A percentile compares a stretch with the other conserved stretches of the same genome.
phyloP scores from a whole-genome alignment of 164 flowering plant genomes.

The Vitis vinifera region DNA sequence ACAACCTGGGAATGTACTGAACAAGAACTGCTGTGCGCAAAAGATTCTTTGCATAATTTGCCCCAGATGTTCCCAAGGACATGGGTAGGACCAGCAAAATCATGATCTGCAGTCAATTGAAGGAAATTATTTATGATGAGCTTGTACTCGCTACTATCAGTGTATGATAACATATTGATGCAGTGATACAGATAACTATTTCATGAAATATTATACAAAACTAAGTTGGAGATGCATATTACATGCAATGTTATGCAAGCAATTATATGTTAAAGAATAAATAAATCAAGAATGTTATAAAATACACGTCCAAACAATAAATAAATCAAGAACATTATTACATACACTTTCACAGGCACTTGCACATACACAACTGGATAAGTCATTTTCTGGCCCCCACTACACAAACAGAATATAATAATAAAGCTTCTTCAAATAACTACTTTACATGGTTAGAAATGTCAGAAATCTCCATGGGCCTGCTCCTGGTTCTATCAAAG shows the following conservation, averaged over 20 bases:
- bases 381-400: neutral
- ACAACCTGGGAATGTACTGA: constrained; percentile 78
- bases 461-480: neutral
- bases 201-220: neutral
- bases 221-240: neutral
- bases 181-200: neutral
- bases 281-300: neutral
- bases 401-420: neutral
- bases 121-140: neutral
- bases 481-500: no score
- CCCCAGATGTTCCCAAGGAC: constrained; percentile 51
- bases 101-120: constrained; percentile 50
- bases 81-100: constrained; percentile 51
- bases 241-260: neutral
- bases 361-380: neutral
- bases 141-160: neutral
- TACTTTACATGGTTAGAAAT: neutral
- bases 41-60: constrained; percentile 88
- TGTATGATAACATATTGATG: neutral
- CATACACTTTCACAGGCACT: neutral
- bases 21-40: constrained; percentile 67
- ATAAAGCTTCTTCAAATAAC: neutral
- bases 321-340: neutral
- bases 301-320: neutral
- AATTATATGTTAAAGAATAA: no score